Percentiles rank a stretch among this genome's conserved stretches.
These are phyloP conservation scores for Endothia cerciana DNA, from an alignment of 2,329 filamentous ascomycete species.

Conservation along the genomic window DNA sequence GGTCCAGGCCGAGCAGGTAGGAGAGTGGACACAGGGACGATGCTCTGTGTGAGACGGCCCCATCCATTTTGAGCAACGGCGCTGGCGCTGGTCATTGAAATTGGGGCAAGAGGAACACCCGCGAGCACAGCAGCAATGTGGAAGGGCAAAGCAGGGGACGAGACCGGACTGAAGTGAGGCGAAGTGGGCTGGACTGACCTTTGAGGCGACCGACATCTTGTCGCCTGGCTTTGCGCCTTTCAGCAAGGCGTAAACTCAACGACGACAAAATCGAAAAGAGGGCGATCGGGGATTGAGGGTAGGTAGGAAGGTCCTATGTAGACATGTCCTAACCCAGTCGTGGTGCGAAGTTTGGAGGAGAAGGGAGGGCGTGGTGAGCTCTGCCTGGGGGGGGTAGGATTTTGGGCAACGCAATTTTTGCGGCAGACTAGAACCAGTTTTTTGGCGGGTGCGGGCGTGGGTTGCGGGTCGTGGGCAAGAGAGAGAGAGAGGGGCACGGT, in stretches of 20 bases:
- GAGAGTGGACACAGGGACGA: not conserved
- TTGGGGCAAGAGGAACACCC: not conserved
- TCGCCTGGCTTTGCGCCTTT: constrained; percentile 58
- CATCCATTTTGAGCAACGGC: not conserved
- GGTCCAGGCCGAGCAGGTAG: not conserved
- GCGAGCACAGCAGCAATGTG: constrained; percentile 2
- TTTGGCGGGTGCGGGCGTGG: constrained; percentile 16
- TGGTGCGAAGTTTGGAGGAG: constrained; percentile 25
- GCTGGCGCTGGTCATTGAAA: not conserved
- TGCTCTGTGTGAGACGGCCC: not conserved
- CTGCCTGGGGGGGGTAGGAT: constrained; percentile 22
- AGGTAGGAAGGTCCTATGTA: constrained; percentile 25
- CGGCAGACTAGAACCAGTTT: constrained; percentile 18
- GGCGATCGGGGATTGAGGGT: constrained; percentile 15
- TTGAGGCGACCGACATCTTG: constrained; percentile 66
- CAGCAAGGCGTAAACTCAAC: constrained; percentile 48
- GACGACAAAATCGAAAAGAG: constrained; percentile 31
- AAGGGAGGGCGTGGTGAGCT: constrained; percentile 25
- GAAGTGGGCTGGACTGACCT: constrained; percentile 48
- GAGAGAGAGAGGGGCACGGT: constrained; percentile 21
- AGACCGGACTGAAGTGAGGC: constrained; percentile 1
- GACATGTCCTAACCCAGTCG: constrained; percentile 27
- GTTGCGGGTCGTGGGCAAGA: constrained; percentile 16
- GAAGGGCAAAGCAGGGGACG: not conserved
- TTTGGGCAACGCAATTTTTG: constrained; percentile 29